Conservation (phyloP, 441 rosid genomes). For the Pelargonium cotyledonis region DNA sequence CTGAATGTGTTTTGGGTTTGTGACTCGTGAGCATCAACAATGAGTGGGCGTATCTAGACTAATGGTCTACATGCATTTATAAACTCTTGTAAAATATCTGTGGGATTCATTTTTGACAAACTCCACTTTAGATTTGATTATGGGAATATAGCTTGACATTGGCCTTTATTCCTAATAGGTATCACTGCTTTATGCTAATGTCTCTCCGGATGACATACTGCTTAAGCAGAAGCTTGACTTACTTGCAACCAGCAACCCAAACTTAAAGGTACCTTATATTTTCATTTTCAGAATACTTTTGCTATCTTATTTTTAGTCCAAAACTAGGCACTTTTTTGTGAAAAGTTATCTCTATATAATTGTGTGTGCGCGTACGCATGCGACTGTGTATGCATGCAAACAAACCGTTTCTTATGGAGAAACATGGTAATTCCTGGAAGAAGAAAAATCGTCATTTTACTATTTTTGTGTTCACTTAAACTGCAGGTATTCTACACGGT, state of each 20-base stretch:
- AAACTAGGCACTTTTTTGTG: too few relatives aligned
- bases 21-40: neutral
- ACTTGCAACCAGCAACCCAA: conserved; percentile 74
- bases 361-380: too few relatives aligned
- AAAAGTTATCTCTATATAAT: neutral
- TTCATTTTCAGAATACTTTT: conserved; percentile 1
- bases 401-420: neutral
- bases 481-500: conserved; percentile 76
- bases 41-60: neutral
- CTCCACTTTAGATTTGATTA: neutral
- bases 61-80: neutral
- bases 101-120: conserved; percentile 3
- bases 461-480: conserved; percentile 12
- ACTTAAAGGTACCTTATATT: conserved; percentile 52
- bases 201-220: conserved; percentile 90
- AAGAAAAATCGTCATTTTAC: neutral
- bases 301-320: neutral
- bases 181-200: conserved; percentile 76
- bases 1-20: neutral
- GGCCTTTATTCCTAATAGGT: conserved; percentile 38
- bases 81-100: neutral
- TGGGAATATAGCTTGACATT: neutral
- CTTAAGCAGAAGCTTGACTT: conserved; percentile 83
- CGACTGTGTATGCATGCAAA: neutral
- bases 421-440: neutral